These are phyloP conservation scores for Boechera stricta DNA, from an alignment of 345 rosid genomes.

Conservation along the genomic window DNA sequence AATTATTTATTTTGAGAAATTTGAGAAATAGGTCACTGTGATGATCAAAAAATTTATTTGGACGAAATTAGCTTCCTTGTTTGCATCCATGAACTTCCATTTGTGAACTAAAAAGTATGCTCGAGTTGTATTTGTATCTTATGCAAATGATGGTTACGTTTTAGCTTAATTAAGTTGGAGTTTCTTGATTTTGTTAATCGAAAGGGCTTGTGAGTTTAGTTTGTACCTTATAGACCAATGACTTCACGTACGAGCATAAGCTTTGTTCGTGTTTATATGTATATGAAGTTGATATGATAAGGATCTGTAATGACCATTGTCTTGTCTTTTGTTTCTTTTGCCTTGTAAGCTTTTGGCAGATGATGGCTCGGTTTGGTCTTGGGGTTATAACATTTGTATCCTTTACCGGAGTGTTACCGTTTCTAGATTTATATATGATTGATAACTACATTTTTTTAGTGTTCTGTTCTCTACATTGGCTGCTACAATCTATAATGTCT, in stretches of 20 bases:
- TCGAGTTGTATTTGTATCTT: background rate
- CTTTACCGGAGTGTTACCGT: slow-evolving; percentile 38
- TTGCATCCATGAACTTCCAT: background rate
- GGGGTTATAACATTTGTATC: slow-evolving; percentile 97
- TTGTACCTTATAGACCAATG: background rate
- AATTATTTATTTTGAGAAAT: no score
- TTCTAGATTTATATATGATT: slow-evolving; percentile 9
- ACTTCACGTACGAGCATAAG: background rate
- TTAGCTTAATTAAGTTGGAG: no score
- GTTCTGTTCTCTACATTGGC: slow-evolving; percentile 25
- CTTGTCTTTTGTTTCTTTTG: slow-evolving; percentile 32
- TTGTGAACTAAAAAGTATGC: background rate
- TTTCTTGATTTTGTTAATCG: no score
- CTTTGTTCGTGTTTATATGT: slow-evolving; percentile 13
- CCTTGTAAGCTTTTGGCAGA: slow-evolving; percentile 59
- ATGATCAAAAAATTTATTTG: background rate
- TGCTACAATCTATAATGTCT: slow-evolving; percentile 10
- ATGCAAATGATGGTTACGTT: no score
- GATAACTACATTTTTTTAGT: background rate
- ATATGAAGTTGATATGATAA: slow-evolving; percentile 19
- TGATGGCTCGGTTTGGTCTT: slow-evolving; percentile 92
- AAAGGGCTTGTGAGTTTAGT: background rate
- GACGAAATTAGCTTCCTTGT: background rate
- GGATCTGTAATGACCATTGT: slow-evolving; percentile 30
- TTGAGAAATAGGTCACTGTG: background rate